Conservation (phyloP, 192 early-diverging fungal genomes). For the Umbelopsis sp. region DNA sequence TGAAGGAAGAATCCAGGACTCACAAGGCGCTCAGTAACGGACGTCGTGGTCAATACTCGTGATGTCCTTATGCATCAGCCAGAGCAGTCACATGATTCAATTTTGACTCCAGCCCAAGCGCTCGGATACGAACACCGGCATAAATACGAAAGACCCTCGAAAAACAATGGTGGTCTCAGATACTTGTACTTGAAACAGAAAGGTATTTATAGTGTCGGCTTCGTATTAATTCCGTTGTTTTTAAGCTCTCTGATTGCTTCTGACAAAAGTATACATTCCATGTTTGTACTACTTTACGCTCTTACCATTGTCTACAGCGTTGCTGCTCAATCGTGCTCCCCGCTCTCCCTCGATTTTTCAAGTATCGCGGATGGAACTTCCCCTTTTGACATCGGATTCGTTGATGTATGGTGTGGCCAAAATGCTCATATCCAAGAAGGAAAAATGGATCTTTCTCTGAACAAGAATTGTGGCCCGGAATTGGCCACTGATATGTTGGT, state of each 20-base stretch:
- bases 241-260: neutral
- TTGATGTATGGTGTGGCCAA: slow-evolving; percentile 24
- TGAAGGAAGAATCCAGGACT: neutral
- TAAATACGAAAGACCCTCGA: neutral
- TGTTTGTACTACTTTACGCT: neutral
- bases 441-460: neutral
- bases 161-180: neutral
- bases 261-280: neutral
- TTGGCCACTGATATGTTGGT: neutral
- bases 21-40: slow-evolving; percentile 9
- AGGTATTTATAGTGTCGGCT: no score
- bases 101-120: neutral
- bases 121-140: neutral
- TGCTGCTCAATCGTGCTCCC: neutral
- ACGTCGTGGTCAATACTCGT: neutral
- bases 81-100: neutral
- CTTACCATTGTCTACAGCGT: neutral
- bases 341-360: neutral
- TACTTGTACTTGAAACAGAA: neutral
- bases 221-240: no score
- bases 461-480: slow-evolving; percentile 15
- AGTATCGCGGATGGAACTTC: slow-evolving; percentile 14
- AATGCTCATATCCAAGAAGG: slow-evolving; percentile 12
- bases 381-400: slow-evolving; percentile 9
- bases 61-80: neutral